Base-by-base conservation (phyloP, 2,329 filamentous ascomycete genomes). In the Aureobasidium namibiae region DNA sequence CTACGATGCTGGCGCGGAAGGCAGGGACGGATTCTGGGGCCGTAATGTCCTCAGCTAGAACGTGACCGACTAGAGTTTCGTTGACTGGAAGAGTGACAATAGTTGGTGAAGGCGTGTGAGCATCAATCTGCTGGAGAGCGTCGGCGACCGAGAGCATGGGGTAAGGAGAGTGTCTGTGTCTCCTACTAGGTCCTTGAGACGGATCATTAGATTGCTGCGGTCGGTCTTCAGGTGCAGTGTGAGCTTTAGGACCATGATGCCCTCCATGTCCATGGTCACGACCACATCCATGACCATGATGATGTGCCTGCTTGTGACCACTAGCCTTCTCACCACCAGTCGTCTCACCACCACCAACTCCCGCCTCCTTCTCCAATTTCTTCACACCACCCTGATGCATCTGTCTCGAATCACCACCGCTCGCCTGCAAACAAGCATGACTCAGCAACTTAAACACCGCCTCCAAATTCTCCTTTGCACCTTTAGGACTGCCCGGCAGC, bases 1-100 rank as follows among this genome's bases (percentile, higher is more conserved):
- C 94, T 0, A 99, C 94, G 41, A 96, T 97, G 69, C 92, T 97
- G 18, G 94, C 94, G 61, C 91, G 81, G 74, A 95, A 99, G 0
- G 92, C 94, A 0, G 94, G 94, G 0, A 99, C 94, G 8, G 87
- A 84, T 70, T 96, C 92, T 4, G 75, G 75, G 0, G 94, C 90
- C 39, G 78, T 82, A 24, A 99, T 86, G 65, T 95, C 88, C 69
- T 91, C 85, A 0, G 92, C 91, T 1, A 99, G 77, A 0, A 97
- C 86, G 9, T 82, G 83, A 8, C 90, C 90, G 1, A 92, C 82
- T 0, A 97, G 76, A 1, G 75, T 74, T 34, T 80, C 78, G 61
- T 87, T 76, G 4, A 95, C 87, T 7, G 82, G 80, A 1, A 78
- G 75, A 49, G 77, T 82, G 31, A 84, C 70, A 1, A 84, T 70